Evolutionary conservation across 1,139 yeast species (phyloP).

Genomic region (Groenewaldozyma sp.): DNA sequence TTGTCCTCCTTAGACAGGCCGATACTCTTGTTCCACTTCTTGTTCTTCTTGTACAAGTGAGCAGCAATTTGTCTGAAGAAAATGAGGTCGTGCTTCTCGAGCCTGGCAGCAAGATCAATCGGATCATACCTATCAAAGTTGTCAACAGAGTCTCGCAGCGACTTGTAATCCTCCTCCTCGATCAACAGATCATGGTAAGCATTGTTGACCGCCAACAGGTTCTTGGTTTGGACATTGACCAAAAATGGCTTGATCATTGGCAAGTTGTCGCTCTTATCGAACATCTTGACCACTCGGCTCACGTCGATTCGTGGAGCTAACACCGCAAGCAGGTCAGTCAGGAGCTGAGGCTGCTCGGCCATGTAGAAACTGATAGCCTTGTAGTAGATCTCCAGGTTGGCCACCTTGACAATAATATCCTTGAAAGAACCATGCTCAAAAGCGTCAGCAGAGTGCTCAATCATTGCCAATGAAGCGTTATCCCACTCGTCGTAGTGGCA

Average conservation of each 20-base stretch:
- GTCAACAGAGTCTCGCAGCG: constrained; percentile 79
- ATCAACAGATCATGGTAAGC: constrained; percentile 93
- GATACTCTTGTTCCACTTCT: constrained; percentile 86
- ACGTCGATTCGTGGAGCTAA: constrained; percentile 89
- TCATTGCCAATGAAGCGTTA: constrained; percentile 96
- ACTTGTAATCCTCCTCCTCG: constrained; percentile 93
- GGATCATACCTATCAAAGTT: constrained; percentile 88
- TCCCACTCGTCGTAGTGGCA: constrained; percentile 99
- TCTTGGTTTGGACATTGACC: constrained; percentile 83
- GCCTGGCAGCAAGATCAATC: constrained; percentile 81
- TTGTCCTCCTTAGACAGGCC: constrained; percentile 84
- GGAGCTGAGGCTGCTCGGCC: constrained; percentile 81
- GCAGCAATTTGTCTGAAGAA: constrained; percentile 97
- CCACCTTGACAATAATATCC: constrained; percentile 89
- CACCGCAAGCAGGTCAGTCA: constrained; percentile 77
- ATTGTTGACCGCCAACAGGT: constrained; percentile 81
- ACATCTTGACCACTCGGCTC: constrained; percentile 90
- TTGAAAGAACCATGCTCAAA: constrained; percentile 92
- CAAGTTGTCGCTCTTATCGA: constrained; percentile 89
- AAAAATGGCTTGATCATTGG: constrained; percentile 94
- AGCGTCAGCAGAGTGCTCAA: constrained; percentile 87
- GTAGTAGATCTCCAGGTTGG: constrained; percentile 93
- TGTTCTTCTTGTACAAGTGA: constrained; percentile 82
- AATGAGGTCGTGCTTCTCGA: constrained; percentile 82
- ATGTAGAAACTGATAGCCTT: constrained; percentile 93